phyloP scores from a whole-genome alignment of 768 basidiomycete genomes.

The Lanmaoa rubissima region DNA sequence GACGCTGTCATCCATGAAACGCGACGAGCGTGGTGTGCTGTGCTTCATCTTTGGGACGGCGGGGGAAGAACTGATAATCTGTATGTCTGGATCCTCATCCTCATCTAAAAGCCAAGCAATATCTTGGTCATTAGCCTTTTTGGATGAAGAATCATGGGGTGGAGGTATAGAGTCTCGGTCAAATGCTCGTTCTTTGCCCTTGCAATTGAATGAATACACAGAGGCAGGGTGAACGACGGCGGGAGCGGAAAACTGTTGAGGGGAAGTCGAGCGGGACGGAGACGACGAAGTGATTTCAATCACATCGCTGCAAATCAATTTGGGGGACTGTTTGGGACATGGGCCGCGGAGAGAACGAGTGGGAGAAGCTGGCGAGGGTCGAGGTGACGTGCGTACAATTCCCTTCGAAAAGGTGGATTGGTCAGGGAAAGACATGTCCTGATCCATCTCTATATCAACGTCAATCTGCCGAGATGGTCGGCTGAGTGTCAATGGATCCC shows the following conservation, averaged over 20 bases:
- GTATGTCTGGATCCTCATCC: constrained; percentile 55
- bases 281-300: constrained; percentile 35
- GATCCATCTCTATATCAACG: constrained; percentile 56
- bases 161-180: neutral
- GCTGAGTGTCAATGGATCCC: constrained; percentile 32
- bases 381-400: constrained; percentile 5
- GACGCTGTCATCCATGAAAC: constrained; percentile 8
- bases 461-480: constrained; percentile 44
- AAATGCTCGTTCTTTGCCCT: constrained; percentile 11
- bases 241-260: constrained; percentile 3
- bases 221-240: neutral
- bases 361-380: constrained; percentile 15
- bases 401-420: constrained; percentile 3
- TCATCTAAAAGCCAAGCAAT: constrained; percentile 71
- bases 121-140: constrained; percentile 31
- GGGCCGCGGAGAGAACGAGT: neutral
- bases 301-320: constrained; percentile 23
- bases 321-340: constrained; percentile 17
- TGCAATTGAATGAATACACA: neutral
- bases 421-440: constrained; percentile 31
- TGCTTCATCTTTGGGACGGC: constrained; percentile 11
- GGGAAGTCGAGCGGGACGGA: constrained; percentile 19
- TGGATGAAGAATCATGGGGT: neutral
- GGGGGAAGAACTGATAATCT: constrained; percentile 55
- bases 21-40: neutral